Base-by-base conservation (phyloP, 257 asterid species). In the Craterostigma plantagineum region DNA sequence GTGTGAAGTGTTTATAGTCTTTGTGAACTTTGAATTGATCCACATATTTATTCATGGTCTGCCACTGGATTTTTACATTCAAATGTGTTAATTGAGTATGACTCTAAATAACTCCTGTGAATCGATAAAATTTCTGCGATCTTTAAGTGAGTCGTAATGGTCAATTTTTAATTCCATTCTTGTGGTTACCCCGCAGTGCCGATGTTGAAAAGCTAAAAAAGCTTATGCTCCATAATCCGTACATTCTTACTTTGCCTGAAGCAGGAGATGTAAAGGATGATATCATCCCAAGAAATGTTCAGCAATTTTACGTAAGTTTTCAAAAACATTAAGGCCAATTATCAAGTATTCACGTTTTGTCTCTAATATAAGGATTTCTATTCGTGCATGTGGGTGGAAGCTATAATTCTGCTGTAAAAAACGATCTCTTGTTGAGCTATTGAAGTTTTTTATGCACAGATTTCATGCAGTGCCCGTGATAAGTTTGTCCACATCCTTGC, bases 131-230 rank as follows among this genome's bases (percentile, higher is more conserved):
- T 23, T 23, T 23, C 30, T 23, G 30, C 30, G 2, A 23, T 23
- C 30, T 23, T 23, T 23, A 23, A 23, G 4, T 23, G 30, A 23
- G 6, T n/a, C n/a, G n/a, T n/a, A n/a, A n/a, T n/a, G 30, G 30
- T 23, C 6, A 23, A 23, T 23, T 23, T 23, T 23, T 23, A 23
- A 23, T 23, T 6, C 30, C 30, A 23, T 23, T 23, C 6, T 23
- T 49, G 46, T 70, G 45, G 18, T 48, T 60, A 16, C 42, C 45
- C 27, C 65, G 65, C 92, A 90, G 98, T 65, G 72, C 56, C 54
- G 94, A 83, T 43, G 92, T 90, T 39, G 98, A 90, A 55, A 90
- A 79, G 76, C 77, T 90, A 71, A 90, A 79, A 57, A 79, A 70
- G 63, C 92, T 90, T 60, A 67, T 90, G 47, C 73, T 90, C 52